These are phyloP conservation scores for Pilobolus umbonatus DNA, from an alignment of 192 early-diverging fungal genomes.

Conservation along the genomic window DNA sequence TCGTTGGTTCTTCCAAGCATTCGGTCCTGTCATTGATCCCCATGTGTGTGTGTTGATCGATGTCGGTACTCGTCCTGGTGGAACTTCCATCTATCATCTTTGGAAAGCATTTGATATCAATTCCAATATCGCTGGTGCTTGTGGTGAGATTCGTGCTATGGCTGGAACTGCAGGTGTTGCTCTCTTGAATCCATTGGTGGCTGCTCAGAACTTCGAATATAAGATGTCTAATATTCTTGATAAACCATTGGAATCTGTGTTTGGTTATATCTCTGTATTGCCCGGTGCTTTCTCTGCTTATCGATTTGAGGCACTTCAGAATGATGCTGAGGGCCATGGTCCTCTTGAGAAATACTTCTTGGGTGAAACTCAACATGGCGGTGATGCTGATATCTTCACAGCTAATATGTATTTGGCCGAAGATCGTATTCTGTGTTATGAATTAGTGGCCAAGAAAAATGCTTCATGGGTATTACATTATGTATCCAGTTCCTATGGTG, in stretches of 20 bases:
- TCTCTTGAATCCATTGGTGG: constrained; percentile 71
- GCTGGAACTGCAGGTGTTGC: constrained; percentile 42
- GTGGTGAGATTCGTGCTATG: constrained; percentile 77
- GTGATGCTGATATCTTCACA: constrained; percentile 57
- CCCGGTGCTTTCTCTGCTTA: constrained; percentile 84
- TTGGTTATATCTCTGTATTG: constrained; percentile 81
- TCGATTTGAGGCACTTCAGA: constrained; percentile 64
- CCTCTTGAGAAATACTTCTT: constrained; percentile 73
- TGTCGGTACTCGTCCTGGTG: constrained; percentile 76
- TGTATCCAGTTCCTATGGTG: constrained; percentile 65
- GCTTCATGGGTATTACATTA: constrained; percentile 66
- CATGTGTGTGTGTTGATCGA: constrained; percentile 64
- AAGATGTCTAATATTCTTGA: constrained; percentile 74
- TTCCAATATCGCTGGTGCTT: constrained; percentile 71
- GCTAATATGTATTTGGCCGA: constrained; percentile 65
- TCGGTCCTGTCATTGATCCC: constrained; percentile 52
- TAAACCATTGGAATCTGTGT: constrained; percentile 75
- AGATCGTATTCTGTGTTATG: constrained; percentile 80
- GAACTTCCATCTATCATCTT: constrained; percentile 66
- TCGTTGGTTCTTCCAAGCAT: constrained; percentile 68
- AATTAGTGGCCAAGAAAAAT: constrained; percentile 69
- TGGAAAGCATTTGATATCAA: constrained; percentile 79
- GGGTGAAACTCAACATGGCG: constrained; percentile 63
- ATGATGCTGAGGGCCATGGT: constrained; percentile 45
- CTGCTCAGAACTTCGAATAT: constrained; percentile 82